phyloP scores from a whole-genome alignment of 495 filamentous ascomycete species.

The Penicillium herquei region DNA sequence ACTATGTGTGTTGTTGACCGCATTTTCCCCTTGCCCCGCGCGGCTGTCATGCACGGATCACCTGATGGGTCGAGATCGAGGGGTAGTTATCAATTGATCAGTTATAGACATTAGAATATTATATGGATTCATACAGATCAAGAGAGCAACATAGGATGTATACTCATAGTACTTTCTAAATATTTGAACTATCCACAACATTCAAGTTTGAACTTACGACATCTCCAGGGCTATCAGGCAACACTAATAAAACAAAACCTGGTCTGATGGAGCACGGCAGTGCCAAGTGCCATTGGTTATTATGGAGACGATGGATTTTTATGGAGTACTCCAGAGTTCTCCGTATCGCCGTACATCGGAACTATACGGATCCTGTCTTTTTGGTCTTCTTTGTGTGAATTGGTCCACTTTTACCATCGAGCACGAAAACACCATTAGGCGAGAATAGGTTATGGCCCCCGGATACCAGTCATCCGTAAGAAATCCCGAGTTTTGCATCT shows the following conservation, averaged over 20 bases:
- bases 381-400: neutral
- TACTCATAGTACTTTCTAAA: too few relatives aligned
- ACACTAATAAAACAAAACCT: too few relatives aligned
- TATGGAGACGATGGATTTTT: too few relatives aligned
- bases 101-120: neutral
- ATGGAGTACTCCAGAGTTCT: neutral
- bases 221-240: too few relatives aligned
- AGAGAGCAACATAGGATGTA: too few relatives aligned
- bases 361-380: neutral
- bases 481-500: neutral
- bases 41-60: conserved; percentile 15
- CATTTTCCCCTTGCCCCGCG: conserved; percentile 5
- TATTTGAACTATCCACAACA: too few relatives aligned
- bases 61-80: conserved; percentile 8
- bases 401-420: neutral
- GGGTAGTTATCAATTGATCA: neutral
- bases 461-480: neutral
- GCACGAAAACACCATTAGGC: neutral
- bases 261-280: too few relatives aligned
- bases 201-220: too few relatives aligned
- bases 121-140: neutral
- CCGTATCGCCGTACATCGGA: neutral
- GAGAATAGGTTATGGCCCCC: neutral
- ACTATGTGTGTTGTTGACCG: neutral
- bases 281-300: too few relatives aligned